Conservation (phyloP, 2,329 filamentous ascomycete genomes). For the Myrmaecium sp. region DNA sequence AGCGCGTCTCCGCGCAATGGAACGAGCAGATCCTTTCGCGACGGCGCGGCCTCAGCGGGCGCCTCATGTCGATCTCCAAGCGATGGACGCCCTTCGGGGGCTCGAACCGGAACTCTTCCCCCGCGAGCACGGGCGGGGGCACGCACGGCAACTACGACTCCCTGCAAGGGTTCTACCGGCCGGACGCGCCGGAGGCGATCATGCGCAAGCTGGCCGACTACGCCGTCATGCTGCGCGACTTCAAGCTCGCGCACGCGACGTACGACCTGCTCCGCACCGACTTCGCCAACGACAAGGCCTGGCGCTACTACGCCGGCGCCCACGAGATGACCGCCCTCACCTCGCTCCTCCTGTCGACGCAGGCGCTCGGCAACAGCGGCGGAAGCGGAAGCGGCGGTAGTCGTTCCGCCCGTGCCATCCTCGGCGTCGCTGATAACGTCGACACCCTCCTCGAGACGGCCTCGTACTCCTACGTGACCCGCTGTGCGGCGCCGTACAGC, state of each 20-base stretch:
- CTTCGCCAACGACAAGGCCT: slow-evolving; percentile 89
- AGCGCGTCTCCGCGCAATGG: slow-evolving; percentile 78
- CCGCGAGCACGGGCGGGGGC: slow-evolving; percentile 26
- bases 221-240: slow-evolving; percentile 92
- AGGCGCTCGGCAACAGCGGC: no score
- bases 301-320: slow-evolving; percentile 83
- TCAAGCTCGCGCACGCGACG: slow-evolving; percentile 78
- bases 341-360: slow-evolving; percentile 59
- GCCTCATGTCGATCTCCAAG: slow-evolving; percentile 88
- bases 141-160: slow-evolving; percentile 58
- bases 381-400: slow-evolving; percentile 52
- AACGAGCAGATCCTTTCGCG: slow-evolving; percentile 93
- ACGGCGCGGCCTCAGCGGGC: slow-evolving; percentile 70
- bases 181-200: slow-evolving; percentile 71
- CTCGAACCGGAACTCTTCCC: slow-evolving; percentile 40
- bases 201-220: slow-evolving; percentile 92
- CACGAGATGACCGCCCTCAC: slow-evolving; percentile 91
- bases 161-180: slow-evolving; percentile 61
- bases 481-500: slow-evolving; percentile 64
- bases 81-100: slow-evolving; percentile 73
- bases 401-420: no score
- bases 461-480: slow-evolving; percentile 79
- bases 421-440: no score
- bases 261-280: slow-evolving; percentile 83
- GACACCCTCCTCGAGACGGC: slow-evolving; percentile 81